Base-by-base conservation (phyloP, 139 green algal genomes). In the Volvox reticuliferus region DNA sequence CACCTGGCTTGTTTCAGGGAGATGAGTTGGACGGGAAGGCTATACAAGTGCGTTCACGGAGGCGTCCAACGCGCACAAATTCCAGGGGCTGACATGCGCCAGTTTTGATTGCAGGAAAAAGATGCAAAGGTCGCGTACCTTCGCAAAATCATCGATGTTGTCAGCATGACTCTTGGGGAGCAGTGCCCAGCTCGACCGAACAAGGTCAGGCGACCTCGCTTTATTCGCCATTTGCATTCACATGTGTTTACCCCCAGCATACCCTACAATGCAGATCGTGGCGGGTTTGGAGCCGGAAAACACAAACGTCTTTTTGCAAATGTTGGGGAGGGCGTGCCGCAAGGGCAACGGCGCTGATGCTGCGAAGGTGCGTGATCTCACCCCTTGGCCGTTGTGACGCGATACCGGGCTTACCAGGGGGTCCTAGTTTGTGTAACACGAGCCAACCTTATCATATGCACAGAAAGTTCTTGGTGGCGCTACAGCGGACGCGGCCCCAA, bases 241-340 rank as follows among this genome's bases (percentile, higher is more conserved):
- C 44, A 55, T 9, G 32, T 35, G 50, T 61, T 55, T 35, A 28
- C 65, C 65, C 21, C 21, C 65, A 73, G 65, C 65, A 30, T 63
- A 68, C 30, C 44, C 12, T 33, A 22, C n/a, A 63, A 33, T 92
- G 84, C 91, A 97, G 96, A 96, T 98, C 82, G 96, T 98, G 67
- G 97, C 97, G 19, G 97, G 97, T 12, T 81, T 97, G 77, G 97
- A 98, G 94, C 95, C 97, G 2, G 97, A 98, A 82, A 93, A 95
- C 55, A 98, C 97, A 62, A 98, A 98, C 82, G 21, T 90, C 0
- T 98, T 98, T 88, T 91, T 98, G 85, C 96, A 98, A 86, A 95
- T 96, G 95, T 91, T 98, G 28, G 95, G 75, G 16, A 78, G 50
- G 28, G 95, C 94, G 2, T 95, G 93, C 35, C 50, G 24, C 9